Base-by-base conservation (phyloP, 768 basidiomycete species). In the Lentinula lateritia region DNA sequence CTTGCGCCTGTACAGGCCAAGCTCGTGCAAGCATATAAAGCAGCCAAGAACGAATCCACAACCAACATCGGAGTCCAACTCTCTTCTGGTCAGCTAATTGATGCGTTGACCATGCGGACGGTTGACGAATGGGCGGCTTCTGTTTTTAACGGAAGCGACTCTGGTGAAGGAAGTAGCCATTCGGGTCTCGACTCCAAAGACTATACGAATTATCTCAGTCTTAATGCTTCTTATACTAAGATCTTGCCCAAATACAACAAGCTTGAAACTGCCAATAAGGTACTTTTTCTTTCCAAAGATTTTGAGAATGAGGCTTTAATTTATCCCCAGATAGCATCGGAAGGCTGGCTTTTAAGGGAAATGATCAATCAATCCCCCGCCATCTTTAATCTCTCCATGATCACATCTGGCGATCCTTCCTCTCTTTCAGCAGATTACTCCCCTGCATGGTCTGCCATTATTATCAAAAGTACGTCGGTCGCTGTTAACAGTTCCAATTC, bases 341-440 rank as follows among this genome's bases (percentile, higher is more conserved):
- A 60, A 50, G 58, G 58, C 7, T 46, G 48, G 45, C 28, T 60
- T 28, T 36, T 50, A 34, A 32, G 48, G 13, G n/a, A 60, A 36
- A 18, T 50, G 16, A 48, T 60, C 18, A 35, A 45, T 3, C 13
- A 6, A 7, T 48, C 35, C 8, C 58, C 58, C 12, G 58, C 45
- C 18, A 60, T 60, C 34, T 50, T 60, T 6, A 50, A 60, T 46
- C 58, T 60, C 2, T 60, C 58, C 16, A 60, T 60, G 58, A 60
- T 60, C 28, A 48, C 32, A 10, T 42, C 42, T 20, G 58, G 58
- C 5, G 36, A 39, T 20, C n/a, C 58, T 34, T 38, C 43, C 34
- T 45, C 46, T 23, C n/a, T 48, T 23, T 48, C 41, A 1, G 58
- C 46, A 1, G 2, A 50, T 20, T 60, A 50, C 16, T 38, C 45